A percentile compares a stretch with the other conserved stretches of the same genome.
These are phyloP conservation scores for Physaria fendleri DNA, from an alignment of 345 rosid species.

Conservation along the genomic window DNA sequence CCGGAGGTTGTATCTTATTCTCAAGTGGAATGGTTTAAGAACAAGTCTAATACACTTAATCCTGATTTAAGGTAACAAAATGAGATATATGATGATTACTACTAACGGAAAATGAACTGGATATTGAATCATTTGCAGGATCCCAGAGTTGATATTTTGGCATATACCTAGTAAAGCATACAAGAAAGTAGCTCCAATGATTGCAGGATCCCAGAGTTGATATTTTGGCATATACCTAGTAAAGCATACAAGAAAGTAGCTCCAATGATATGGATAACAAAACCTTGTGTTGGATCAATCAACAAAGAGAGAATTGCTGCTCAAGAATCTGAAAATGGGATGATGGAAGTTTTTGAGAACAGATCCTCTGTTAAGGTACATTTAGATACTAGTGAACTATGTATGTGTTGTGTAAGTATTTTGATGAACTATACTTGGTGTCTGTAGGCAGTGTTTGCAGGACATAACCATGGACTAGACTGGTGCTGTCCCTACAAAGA, in stretches of 20 bases:
- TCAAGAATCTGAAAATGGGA: slow-evolving; percentile 72
- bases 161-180: slow-evolving; percentile 85
- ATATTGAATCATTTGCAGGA: slow-evolving; percentile 22
- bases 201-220: slow-evolving; percentile 72
- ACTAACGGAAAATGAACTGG: background rate
- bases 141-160: slow-evolving; percentile 88
- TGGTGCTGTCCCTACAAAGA: slow-evolving; percentile 78
- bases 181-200: slow-evolving; percentile 70
- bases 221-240: slow-evolving; percentile 95
- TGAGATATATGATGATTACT: background rate
- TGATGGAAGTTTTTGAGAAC: slow-evolving; percentile 49
- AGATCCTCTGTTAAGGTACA: slow-evolving; percentile 84
- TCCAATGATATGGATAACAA: slow-evolving; percentile 41
- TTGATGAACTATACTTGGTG: background rate
- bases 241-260: slow-evolving; percentile 71
- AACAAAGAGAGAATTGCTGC: slow-evolving; percentile 70
- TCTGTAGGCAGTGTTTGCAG: slow-evolving; percentile 75
- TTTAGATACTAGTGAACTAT: too few species aligned
- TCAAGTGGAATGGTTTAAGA: slow-evolving; percentile 73
- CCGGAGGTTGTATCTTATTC: slow-evolving; percentile 70
- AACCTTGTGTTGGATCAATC: slow-evolving; percentile 82
- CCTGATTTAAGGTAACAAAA: slow-evolving; percentile 45
- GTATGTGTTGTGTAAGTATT: too few species aligned
- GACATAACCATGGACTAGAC: slow-evolving; percentile 93
- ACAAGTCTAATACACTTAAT: slow-evolving; percentile 46